These are phyloP conservation scores for Cryptococcus wingfieldii DNA, from an alignment of 1,284 basidiomycete genomes.

Conservation along the genomic window DNA sequence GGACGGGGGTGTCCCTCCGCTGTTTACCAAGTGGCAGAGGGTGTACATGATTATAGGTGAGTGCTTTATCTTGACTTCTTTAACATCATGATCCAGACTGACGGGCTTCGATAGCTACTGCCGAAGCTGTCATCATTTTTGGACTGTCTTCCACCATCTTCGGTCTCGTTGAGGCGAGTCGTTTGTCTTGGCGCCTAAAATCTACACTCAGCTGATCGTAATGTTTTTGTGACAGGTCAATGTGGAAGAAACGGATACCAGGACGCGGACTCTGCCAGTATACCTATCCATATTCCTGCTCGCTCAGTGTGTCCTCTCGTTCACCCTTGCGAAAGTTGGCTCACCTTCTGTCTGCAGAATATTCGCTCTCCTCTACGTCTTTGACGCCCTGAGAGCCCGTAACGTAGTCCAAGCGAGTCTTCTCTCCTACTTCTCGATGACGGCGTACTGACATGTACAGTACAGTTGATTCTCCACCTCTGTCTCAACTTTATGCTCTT, in stretches of 20 bases:
- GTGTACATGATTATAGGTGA: too few relatives aligned
- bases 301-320: slow-evolving; percentile 67
- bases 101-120: slow-evolving; percentile 10
- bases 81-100: neutral
- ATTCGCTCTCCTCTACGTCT: slow-evolving; percentile 76
- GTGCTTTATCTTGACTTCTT: too few relatives aligned
- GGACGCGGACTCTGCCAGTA: slow-evolving; percentile 54
- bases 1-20: too few relatives aligned
- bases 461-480: slow-evolving; percentile 42
- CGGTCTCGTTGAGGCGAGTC: slow-evolving; percentile 23
- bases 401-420: slow-evolving; percentile 52
- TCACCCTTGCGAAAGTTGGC: neutral
- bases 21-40: too few relatives aligned
- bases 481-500: slow-evolving; percentile 81
- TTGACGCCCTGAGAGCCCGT: slow-evolving; percentile 79
- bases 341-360: slow-evolving; percentile 54
- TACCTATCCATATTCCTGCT: slow-evolving; percentile 81
- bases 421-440: neutral
- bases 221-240: slow-evolving; percentile 11
- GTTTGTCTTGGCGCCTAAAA: neutral
- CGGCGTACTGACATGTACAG: neutral
- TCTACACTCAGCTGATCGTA: neutral
- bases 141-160: slow-evolving; percentile 29
- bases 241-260: slow-evolving; percentile 13
- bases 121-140: slow-evolving; percentile 25